Evolutionary conservation across 1,284 basidiomycete genomes (phyloP).

Genomic region (Thelephora terrestris): DNA sequence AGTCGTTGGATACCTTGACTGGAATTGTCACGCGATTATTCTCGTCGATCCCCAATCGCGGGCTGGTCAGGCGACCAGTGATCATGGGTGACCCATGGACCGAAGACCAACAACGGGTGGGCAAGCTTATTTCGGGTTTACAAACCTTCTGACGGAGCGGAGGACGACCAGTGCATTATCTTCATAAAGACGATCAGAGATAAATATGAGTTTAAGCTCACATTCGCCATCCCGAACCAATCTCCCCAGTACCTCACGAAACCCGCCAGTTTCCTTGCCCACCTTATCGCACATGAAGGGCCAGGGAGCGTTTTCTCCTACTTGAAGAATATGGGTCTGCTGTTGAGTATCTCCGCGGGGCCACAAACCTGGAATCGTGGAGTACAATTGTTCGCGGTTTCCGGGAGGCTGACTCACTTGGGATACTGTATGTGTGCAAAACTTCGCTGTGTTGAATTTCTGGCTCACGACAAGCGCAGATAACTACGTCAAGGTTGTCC

Average conservation of each 20-base stretch:
- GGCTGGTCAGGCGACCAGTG: conserved; percentile 27
- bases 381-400: conserved; percentile 51
- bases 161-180: conserved; percentile 32
- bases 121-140: neutral
- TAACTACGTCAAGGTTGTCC: conserved; percentile 45
- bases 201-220: conserved; percentile 42
- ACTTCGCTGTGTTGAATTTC: neutral
- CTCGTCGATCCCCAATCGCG: conserved; percentile 38
- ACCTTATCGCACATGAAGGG: conserved; percentile 65
- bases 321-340: conserved; percentile 58
- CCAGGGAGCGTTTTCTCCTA: conserved; percentile 52
- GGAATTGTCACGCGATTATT: conserved; percentile 26
- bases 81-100: conserved; percentile 14
- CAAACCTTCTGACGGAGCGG: neutral
- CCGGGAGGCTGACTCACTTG: conserved; percentile 45
- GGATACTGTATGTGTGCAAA: conserved; percentile 38
- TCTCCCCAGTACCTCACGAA: conserved; percentile 37
- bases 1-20: conserved; percentile 19
- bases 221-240: conserved; percentile 51
- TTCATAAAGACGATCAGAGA: conserved; percentile 57
- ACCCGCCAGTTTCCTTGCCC: conserved; percentile 48
- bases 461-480: conserved; percentile 18
- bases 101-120: conserved; percentile 24
- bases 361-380: conserved; percentile 34
- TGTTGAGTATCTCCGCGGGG: conserved; percentile 44